Conservation (phyloP, 805 yeast genomes). For the Sugiyamaella mastotermitis region DNA sequence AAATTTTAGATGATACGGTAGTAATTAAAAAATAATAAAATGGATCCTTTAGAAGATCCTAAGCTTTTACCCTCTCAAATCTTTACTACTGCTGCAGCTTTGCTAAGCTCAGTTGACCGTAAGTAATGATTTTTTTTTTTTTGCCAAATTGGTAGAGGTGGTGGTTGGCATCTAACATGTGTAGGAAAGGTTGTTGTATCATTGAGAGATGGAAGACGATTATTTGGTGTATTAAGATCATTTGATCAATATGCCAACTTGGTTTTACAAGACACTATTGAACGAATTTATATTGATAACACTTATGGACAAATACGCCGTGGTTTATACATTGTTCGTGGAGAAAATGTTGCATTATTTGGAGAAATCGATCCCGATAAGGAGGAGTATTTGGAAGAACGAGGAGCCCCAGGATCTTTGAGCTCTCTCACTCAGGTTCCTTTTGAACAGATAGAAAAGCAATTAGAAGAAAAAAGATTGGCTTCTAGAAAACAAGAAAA, state of each 20-base stretch:
- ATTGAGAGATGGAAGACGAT: conserved; percentile 81
- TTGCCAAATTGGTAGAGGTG: conserved; percentile 1
- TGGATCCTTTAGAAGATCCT: conserved; percentile 27
- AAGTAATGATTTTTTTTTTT: conserved; percentile 12
- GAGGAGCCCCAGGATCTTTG: conserved; percentile 36
- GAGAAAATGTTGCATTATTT: conserved; percentile 89
- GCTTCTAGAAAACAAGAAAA: conserved; percentile 15
- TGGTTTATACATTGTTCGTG: conserved; percentile 86
- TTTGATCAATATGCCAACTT: conserved; percentile 94
- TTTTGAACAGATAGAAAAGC: conserved; percentile 54
- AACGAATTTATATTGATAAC: conserved; percentile 56
- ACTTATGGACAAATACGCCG: conserved; percentile 66
- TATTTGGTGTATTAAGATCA: conserved; percentile 86
- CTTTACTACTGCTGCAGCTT: conserved; percentile 39
- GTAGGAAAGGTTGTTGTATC: conserved; percentile 67
- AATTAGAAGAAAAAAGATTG: conserved; percentile 21
- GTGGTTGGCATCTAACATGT: conserved; percentile 4
- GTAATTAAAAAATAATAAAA: not conserved
- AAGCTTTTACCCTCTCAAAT: conserved; percentile 35
- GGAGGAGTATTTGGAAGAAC: conserved; percentile 49
- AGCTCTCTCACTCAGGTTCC: conserved; percentile 50
- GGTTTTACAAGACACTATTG: conserved; percentile 85
- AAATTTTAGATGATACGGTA: no score
- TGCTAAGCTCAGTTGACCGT: conserved; percentile 36
- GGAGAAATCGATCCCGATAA: conserved; percentile 89